phyloP scores from a whole-genome alignment of 2,329 filamentous ascomycete genomes.

The Cryphonectria japonica region DNA sequence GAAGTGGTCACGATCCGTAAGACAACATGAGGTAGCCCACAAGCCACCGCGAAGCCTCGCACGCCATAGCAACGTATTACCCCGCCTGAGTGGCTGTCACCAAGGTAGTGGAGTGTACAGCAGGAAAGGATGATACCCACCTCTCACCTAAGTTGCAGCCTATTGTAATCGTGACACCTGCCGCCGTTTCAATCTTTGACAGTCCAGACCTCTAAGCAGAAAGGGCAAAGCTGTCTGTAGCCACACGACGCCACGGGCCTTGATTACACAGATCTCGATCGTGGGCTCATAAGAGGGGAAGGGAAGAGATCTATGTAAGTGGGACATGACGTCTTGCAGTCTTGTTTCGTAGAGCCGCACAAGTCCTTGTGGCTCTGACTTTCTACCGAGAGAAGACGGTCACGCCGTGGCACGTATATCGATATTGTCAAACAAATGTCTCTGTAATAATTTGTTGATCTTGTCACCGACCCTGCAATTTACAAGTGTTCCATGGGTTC shows the following conservation, averaged over 20 bases:
- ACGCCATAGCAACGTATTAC: neutral
- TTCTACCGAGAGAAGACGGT: neutral
- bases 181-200: neutral
- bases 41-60: neutral
- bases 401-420: neutral
- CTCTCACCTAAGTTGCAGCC: neutral
- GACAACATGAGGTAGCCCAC: neutral
- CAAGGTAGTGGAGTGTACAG: neutral
- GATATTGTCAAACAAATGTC: conserved; percentile 15
- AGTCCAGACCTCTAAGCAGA: neutral
- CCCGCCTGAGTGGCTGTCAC: neutral
- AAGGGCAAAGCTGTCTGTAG: neutral
- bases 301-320: neutral
- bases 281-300: neutral
- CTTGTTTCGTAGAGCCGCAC: conserved; percentile 3
- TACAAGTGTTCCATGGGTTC: neutral
- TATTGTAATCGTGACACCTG: neutral
- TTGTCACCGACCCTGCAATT: neutral
- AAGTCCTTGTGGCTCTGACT: neutral
- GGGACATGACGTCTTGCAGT: neutral
- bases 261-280: conserved; percentile 14
- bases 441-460: conserved; percentile 7
- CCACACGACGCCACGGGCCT: neutral
- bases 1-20: neutral
- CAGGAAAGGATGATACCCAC: neutral